Evolutionary conservation across 805 yeast genomes (phyloP).

Genomic region (Yamadazyma nakazawae): DNA sequence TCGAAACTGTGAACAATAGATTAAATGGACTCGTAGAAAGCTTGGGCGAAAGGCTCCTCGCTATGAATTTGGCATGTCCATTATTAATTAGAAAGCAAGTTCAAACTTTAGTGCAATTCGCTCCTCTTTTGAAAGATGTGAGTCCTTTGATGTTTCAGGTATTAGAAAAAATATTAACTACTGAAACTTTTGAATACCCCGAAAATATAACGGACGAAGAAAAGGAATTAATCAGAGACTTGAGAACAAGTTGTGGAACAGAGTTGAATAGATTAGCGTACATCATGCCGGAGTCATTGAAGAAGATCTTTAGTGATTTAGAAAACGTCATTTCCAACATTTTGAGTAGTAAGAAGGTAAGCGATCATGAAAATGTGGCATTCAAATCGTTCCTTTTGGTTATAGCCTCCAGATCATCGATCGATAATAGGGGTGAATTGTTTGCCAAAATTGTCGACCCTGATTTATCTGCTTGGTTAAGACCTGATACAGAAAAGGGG

Average conservation of each 20-base stretch:
- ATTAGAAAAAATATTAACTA: slow-evolving; percentile 77
- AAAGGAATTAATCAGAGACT: slow-evolving; percentile 76
- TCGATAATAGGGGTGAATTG: slow-evolving; percentile 68
- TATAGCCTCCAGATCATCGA: slow-evolving; percentile 81
- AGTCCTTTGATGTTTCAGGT: slow-evolving; percentile 75
- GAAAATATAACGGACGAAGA: slow-evolving; percentile 63
- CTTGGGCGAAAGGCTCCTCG: slow-evolving; percentile 70
- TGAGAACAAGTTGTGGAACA: slow-evolving; percentile 89
- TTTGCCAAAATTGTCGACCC: slow-evolving; percentile 91
- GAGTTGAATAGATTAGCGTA: slow-evolving; percentile 92
- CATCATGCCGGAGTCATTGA: slow-evolving; percentile 88
- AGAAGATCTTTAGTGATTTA: slow-evolving; percentile 73
- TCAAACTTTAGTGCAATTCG: slow-evolving; percentile 90
- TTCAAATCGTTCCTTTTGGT: slow-evolving; percentile 89
- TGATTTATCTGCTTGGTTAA: slow-evolving; percentile 88
- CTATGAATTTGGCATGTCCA: slow-evolving; percentile 76
- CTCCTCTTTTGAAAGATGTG: slow-evolving; percentile 80
- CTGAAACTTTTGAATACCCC: slow-evolving; percentile 82
- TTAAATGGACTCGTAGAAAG: slow-evolving; percentile 57
- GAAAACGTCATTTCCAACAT: slow-evolving; percentile 78
- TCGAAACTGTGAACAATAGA: slow-evolving; percentile 50
- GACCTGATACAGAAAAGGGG: slow-evolving; percentile 86
- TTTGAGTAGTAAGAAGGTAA: slow-evolving; percentile 63
- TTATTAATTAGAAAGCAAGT: slow-evolving; percentile 77
- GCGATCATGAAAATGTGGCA: slow-evolving; percentile 89